phyloP scores from a whole-genome alignment of 805 yeast species.

The Candida methanosorbosa region DNA sequence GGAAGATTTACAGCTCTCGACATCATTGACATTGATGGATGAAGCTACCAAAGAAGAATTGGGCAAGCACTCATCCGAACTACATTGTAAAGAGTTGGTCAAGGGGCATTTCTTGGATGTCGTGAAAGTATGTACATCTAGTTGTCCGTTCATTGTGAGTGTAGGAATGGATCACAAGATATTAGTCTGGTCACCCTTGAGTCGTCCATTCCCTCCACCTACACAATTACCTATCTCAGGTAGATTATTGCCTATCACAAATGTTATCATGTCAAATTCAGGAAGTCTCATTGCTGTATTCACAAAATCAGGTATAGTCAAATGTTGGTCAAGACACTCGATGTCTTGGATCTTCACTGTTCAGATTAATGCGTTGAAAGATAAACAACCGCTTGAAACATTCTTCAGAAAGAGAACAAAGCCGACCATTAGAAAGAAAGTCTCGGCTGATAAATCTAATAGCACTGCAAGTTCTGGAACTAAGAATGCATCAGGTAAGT shows the following conservation, averaged over 20 bases:
- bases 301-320: constrained; percentile 41
- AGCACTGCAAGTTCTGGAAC: neutral
- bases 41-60: constrained; percentile 4
- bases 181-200: constrained; percentile 65
- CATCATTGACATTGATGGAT: constrained; percentile 4
- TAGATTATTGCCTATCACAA: constrained; percentile 55
- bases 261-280: constrained; percentile 45
- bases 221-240: constrained; percentile 32
- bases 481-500: neutral
- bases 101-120: constrained; percentile 57
- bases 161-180: constrained; percentile 69
- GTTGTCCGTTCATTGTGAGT: constrained; percentile 56
- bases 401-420: constrained; percentile 52
- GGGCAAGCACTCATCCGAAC: constrained; percentile 7
- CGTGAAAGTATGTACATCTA: constrained; percentile 49
- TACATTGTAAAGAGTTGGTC: constrained; percentile 30
- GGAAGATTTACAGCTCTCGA: constrained; percentile 8
- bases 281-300: constrained; percentile 53
- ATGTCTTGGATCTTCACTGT: constrained; percentile 53
- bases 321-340: constrained; percentile 50
- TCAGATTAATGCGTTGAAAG: constrained; percentile 29
- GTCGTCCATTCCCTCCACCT: constrained; percentile 37
- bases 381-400: constrained; percentile 38
- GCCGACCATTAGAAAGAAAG: constrained; percentile 25
- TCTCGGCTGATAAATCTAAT: constrained; percentile 9